Conservation (phyloP, 2,329 filamentous ascomycete species). For the Xylariaceae sp. region DNA sequence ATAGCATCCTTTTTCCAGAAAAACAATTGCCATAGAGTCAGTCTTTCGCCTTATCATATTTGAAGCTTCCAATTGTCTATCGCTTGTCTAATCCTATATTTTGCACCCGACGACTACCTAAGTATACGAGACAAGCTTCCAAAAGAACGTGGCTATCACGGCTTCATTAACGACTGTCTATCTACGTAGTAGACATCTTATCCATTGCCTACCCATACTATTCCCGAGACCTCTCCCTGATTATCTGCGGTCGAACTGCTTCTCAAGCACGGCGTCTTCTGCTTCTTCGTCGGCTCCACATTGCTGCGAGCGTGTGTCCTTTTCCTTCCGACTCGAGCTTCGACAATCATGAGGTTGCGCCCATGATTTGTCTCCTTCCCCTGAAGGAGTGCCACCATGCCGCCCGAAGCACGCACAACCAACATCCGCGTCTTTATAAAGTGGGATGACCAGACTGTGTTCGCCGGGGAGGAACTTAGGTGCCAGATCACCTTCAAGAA, state of each 20-base stretch:
- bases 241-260: not conserved
- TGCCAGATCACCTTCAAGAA: slow-evolving; percentile 98
- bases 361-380: slow-evolving; percentile 33
- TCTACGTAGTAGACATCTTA: not conserved
- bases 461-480: slow-evolving; percentile 91
- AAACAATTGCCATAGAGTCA: slow-evolving; percentile 4
- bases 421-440: slow-evolving; percentile 94
- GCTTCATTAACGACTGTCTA: slow-evolving; percentile 1
- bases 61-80: slow-evolving; percentile 7
- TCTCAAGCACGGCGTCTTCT: not conserved
- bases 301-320: slow-evolving; percentile 10
- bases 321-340: not conserved
- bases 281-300: not conserved
- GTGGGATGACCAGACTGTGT: slow-evolving; percentile 92
- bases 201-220: not conserved
- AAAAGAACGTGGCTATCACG: slow-evolving; percentile 16
- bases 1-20: slow-evolving; percentile 5
- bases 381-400: slow-evolving; percentile 43
- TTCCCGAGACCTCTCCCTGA: not conserved
- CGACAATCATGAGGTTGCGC: slow-evolving; percentile 29
- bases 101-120: not conserved
- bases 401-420: slow-evolving; percentile 43
- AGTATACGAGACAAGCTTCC: not conserved
- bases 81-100: not conserved
- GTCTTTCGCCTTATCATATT: not conserved